Conservation (phyloP, 345 rosid genomes). For the Microcos paniculata region DNA sequence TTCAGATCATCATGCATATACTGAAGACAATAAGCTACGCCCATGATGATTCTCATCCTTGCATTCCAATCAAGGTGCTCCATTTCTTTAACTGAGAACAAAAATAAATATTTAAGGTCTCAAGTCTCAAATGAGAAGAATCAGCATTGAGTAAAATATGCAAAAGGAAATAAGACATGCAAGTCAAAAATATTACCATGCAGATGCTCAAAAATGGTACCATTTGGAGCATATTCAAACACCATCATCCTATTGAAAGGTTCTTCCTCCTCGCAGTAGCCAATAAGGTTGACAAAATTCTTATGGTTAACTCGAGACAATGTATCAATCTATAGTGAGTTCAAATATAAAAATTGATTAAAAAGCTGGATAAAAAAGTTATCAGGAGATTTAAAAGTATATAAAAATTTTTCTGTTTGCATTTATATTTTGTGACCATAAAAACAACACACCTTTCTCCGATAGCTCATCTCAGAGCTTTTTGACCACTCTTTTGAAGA, state of each 20-base stretch:
- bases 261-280: slow-evolving; percentile 81
- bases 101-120: slow-evolving; percentile 19
- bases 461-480: slow-evolving; percentile 60
- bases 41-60: slow-evolving; percentile 89
- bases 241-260: slow-evolving; percentile 98
- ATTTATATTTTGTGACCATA: background rate
- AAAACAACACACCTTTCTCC: slow-evolving; percentile 59
- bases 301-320: slow-evolving; percentile 84
- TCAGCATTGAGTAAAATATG: background rate
- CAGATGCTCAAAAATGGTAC: slow-evolving; percentile 80
- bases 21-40: slow-evolving; percentile 84
- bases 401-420: background rate
- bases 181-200: slow-evolving; percentile 51
- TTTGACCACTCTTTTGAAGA: slow-evolving; percentile 67
- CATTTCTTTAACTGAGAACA: slow-evolving; percentile 64
- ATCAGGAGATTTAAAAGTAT: background rate
- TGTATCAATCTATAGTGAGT: slow-evolving; percentile 52
- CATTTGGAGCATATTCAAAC: slow-evolving; percentile 97
- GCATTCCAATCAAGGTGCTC: slow-evolving; percentile 93
- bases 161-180: background rate
- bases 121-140: slow-evolving; percentile 5
- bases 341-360: slow-evolving; percentile 10
- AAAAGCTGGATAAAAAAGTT: background rate
- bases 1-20: slow-evolving; percentile 88
- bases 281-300: slow-evolving; percentile 90